Conservation (phyloP, 2,329 filamentous ascomycete genomes). For the Alternaria atra region DNA sequence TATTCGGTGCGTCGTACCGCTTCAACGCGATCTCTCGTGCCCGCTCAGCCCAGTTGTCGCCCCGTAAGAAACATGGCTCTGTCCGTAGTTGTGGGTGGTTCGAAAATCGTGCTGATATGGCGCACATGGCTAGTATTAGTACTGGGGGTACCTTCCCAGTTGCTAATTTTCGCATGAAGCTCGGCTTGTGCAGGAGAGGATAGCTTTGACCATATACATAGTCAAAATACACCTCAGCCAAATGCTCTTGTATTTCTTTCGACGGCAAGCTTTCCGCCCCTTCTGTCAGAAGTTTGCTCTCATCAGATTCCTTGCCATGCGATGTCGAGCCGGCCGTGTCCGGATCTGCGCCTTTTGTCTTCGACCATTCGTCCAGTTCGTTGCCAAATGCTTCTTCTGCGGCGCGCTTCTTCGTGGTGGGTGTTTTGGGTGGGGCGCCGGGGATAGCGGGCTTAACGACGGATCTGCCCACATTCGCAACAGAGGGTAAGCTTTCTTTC, state of each 20-base stretch:
- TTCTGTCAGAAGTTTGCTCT: slow-evolving; percentile 80
- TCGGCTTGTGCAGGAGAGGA: slow-evolving; percentile 93
- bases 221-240: slow-evolving; percentile 95
- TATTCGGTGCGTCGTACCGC: slow-evolving; percentile 93
- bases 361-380: slow-evolving; percentile 84
- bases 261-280: slow-evolving; percentile 83
- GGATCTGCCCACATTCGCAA: slow-evolving; percentile 76
- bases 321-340: slow-evolving; percentile 60
- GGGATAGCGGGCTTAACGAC: slow-evolving; percentile 81
- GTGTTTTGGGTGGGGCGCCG: slow-evolving; percentile 65
- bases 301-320: slow-evolving; percentile 67
- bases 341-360: slow-evolving; percentile 61
- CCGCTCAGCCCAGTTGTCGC: slow-evolving; percentile 87
- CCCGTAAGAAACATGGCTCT: slow-evolving; percentile 82
- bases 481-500: slow-evolving; percentile 78
- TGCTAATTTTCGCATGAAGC: slow-evolving; percentile 89
- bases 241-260: slow-evolving; percentile 88
- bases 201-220: slow-evolving; percentile 96
- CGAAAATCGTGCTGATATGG: slow-evolving; percentile 93
- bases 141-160: slow-evolving; percentile 86
- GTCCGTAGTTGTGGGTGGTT: slow-evolving; percentile 82
- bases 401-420: slow-evolving; percentile 75
- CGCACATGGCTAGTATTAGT: slow-evolving; percentile 90
- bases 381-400: slow-evolving; percentile 88
- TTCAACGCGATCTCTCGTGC: slow-evolving; percentile 88